Percentiles rank a stretch among this genome's conserved stretches.
Conservation (phyloP, 768 basidiomycete species). For the Coprinopsis strossmayeri region DNA sequence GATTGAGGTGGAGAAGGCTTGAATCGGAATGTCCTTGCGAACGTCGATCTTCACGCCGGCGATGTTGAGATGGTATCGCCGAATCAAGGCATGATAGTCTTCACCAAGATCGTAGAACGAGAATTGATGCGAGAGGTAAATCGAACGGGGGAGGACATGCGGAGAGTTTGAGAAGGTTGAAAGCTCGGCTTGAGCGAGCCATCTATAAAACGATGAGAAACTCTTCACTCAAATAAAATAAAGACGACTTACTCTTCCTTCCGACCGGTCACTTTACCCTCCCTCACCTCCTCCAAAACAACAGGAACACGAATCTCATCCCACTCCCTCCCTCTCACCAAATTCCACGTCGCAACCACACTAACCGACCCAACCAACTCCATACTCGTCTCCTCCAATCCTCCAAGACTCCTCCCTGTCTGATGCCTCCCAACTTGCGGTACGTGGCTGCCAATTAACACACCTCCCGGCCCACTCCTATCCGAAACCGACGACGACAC, state of each 20-base stretch:
- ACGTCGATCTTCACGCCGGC: conserved; percentile 59
- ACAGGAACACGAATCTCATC: conserved; percentile 40
- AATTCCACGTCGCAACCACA: conserved; percentile 59
- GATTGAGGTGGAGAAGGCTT: conserved; percentile 34
- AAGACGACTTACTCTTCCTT: conserved; percentile 29
- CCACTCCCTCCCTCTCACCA: conserved; percentile 48
- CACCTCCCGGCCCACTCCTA: background rate
- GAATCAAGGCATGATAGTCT: conserved; percentile 76
- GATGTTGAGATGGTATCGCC: conserved; percentile 54
- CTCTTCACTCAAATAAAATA: too few species aligned
- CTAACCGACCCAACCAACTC: conserved; percentile 32
- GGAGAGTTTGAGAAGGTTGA: conserved; percentile 61
- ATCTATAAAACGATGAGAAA: conserved; percentile 35
- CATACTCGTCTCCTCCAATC: conserved; percentile 16
- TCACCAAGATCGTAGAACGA: conserved; percentile 69
- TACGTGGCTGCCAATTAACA: background rate
- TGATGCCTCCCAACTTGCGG: too few species aligned
- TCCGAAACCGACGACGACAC: conserved; percentile 22
- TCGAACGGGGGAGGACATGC: conserved; percentile 57
- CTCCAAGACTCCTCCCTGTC: conserved; percentile 1
- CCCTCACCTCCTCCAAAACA: conserved; percentile 5
- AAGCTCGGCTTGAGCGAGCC: conserved; percentile 76
- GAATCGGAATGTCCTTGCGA: conserved; percentile 64
- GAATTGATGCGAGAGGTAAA: conserved; percentile 86
- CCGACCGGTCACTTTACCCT: conserved; percentile 5